Evolutionary conservation across 1,139 yeast genomes (phyloP).

Genomic region (Hanseniaspora sp.): DNA sequence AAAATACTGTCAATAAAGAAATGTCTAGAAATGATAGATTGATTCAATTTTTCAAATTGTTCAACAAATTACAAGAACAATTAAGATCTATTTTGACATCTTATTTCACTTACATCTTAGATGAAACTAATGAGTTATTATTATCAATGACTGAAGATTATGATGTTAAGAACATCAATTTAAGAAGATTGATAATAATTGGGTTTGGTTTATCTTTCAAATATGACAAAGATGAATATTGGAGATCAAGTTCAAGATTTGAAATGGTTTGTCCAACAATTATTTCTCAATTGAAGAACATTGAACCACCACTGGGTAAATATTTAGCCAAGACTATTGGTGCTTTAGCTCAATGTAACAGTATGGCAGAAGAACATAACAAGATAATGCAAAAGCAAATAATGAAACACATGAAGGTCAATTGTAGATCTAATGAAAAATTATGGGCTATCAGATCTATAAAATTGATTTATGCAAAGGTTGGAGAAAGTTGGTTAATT

Average conservation of each 20-base stretch:
- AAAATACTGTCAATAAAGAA: slow-evolving; percentile 42
- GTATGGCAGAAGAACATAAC: slow-evolving; percentile 77
- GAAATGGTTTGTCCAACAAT: slow-evolving; percentile 56
- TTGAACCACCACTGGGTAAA: slow-evolving; percentile 63
- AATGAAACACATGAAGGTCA: slow-evolving; percentile 45
- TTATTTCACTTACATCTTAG: slow-evolving; percentile 76
- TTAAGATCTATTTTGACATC: slow-evolving; percentile 79
- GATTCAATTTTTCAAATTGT: slow-evolving; percentile 73
- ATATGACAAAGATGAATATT: slow-evolving; percentile 84
- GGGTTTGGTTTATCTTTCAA: slow-evolving; percentile 71
- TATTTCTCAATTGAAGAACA: slow-evolving; percentile 50
- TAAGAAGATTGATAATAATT: slow-evolving; percentile 60
- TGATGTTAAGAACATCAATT: slow-evolving; percentile 37
- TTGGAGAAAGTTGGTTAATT: slow-evolving; percentile 90
- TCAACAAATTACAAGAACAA: slow-evolving; percentile 71
- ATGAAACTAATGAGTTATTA: slow-evolving; percentile 51
- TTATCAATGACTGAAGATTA: slow-evolving; percentile 37
- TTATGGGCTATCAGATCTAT: slow-evolving; percentile 74
- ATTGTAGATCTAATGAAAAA: slow-evolving; percentile 46
- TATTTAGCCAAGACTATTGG: slow-evolving; percentile 71
- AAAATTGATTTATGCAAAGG: slow-evolving; percentile 73
- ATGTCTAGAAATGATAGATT: slow-evolving; percentile 45
- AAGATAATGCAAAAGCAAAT: slow-evolving; percentile 48
- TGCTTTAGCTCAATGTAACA: slow-evolving; percentile 55
- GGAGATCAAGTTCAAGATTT: slow-evolving; percentile 82